Evolutionary conservation across 164 flowering plant species (phyloP).

Genomic region (Magnolia sinica): DNA sequence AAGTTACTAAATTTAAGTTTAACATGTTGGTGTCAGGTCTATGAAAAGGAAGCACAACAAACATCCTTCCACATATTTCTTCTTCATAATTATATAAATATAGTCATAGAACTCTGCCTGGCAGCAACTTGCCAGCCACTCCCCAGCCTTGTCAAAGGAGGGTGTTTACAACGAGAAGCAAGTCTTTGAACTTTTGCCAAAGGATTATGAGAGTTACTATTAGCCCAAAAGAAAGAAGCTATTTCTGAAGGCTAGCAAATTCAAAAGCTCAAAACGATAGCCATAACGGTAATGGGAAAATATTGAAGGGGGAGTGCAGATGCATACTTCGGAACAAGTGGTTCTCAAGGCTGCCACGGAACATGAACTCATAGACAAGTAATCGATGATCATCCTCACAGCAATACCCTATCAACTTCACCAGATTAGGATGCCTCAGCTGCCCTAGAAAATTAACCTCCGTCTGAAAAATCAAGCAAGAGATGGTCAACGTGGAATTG

Average conservation of each 20-base stretch:
- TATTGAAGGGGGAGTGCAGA: conserved; percentile 9
- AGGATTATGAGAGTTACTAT: too few species aligned
- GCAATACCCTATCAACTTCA: conserved; percentile 95
- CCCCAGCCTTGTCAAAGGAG: neutral
- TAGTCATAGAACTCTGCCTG: neutral
- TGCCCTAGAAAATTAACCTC: conserved; percentile 98
- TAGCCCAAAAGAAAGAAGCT: neutral
- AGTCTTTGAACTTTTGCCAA: neutral
- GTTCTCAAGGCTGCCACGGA: conserved; percentile 96
- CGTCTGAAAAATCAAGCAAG: conserved; percentile 42
- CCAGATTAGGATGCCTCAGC: conserved; percentile 93
- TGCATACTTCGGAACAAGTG: conserved; percentile 95
- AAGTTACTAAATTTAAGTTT: neutral
- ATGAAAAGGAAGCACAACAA: too few species aligned
- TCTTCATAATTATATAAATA: neutral
- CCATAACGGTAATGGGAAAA: neutral
- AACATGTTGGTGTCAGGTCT: neutral
- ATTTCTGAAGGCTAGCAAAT: neutral
- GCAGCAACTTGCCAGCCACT: neutral
- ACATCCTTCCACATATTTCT: too few species aligned
- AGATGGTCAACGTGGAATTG: neutral
- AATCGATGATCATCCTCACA: conserved; percentile 97
- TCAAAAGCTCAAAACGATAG: neutral
- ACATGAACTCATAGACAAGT: conserved; percentile 97
- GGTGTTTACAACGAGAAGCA: neutral